These are phyloP conservation scores for Simplicillium sp. DNA, from an alignment of 2,329 filamentous ascomycete species.

Conservation along the genomic window DNA sequence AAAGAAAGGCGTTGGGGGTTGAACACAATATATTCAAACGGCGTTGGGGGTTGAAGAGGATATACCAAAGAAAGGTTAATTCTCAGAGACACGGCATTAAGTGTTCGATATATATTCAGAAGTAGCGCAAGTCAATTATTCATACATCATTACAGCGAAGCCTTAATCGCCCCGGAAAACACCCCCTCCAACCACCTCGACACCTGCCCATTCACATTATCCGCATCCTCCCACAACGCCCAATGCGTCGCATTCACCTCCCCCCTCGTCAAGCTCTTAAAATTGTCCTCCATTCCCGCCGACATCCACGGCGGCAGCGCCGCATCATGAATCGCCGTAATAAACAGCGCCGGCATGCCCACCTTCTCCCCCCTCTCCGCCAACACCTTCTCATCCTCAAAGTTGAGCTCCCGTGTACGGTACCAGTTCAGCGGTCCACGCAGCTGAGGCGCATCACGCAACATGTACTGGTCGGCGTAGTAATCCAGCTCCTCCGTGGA, in stretches of 20 bases:
- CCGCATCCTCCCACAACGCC: constrained; percentile 67
- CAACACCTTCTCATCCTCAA: constrained; percentile 60
- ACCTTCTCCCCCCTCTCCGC: constrained; percentile 47
- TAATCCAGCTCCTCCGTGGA: constrained; percentile 63
- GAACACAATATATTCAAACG: too few relatives aligned
- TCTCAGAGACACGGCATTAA: too few relatives aligned
- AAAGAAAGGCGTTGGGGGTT: too few relatives aligned
- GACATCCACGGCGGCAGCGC: constrained; percentile 68
- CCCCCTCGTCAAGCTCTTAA: constrained; percentile 53
- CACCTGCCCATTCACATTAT: constrained; percentile 61
- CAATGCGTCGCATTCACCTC: constrained; percentile 70
- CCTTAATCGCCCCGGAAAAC: constrained; percentile 14
- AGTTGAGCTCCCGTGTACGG: constrained; percentile 62
- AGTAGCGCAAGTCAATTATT: too few relatives aligned
- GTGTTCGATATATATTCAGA: too few relatives aligned
- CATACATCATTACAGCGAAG: constrained; percentile 14
- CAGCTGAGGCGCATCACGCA: constrained; percentile 48
- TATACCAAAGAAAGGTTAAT: too few relatives aligned
- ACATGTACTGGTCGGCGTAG: constrained; percentile 64
- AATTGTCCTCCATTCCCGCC: constrained; percentile 57
- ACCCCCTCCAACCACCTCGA: constrained; percentile 52
- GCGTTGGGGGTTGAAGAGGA: too few relatives aligned
- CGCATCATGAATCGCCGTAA: constrained; percentile 60
- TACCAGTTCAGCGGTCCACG: constrained; percentile 87
- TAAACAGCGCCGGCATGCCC: constrained; percentile 60